Evolutionary conservation across 2,329 filamentous ascomycete species (phyloP).

Genomic region (Dactylonectria macrodidyma): DNA sequence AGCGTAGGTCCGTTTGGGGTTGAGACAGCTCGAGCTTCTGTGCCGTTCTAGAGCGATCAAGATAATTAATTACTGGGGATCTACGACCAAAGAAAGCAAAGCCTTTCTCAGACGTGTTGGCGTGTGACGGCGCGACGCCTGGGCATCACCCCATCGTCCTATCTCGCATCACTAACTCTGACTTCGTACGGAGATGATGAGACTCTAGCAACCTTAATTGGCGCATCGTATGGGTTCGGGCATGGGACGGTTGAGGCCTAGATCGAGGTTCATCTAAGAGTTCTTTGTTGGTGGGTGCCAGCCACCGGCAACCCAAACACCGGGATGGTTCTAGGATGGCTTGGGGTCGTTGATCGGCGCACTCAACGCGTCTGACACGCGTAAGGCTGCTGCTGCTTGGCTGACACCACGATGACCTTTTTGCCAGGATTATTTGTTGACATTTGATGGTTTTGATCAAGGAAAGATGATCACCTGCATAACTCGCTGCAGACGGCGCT

Average conservation of each 20-base stretch:
- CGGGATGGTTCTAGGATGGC: constrained; percentile 17
- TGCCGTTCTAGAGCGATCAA: constrained; percentile 13
- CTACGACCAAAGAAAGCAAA: constrained; percentile 17
- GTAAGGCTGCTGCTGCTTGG: constrained; percentile 26
- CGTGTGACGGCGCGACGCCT: constrained; percentile 20
- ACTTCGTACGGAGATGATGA: neutral
- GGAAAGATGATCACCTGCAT: constrained; percentile 13
- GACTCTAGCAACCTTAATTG: constrained; percentile 20
- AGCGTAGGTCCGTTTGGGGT: constrained; percentile 33
- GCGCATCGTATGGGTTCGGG: neutral
- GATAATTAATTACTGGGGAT: constrained; percentile 12
- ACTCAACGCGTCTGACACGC: constrained; percentile 40
- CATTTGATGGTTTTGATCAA: constrained; percentile 17
- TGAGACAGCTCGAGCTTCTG: constrained; percentile 37
- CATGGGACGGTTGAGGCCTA: constrained; percentile 25
- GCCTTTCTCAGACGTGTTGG: constrained; percentile 3
- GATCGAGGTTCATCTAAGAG: constrained; percentile 28
- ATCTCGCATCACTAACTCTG: constrained; percentile 4
- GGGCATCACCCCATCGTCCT: constrained; percentile 14
- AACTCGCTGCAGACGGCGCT: constrained; percentile 16
- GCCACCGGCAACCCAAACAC: constrained; percentile 26
- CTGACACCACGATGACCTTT: constrained; percentile 1
- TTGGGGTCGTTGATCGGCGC: constrained; percentile 20
- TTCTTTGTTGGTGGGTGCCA: constrained; percentile 29
- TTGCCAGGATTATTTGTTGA: constrained; percentile 20